phyloP scores from a whole-genome alignment of 306 rosid species.

The Cucurbita maxima region DNA sequence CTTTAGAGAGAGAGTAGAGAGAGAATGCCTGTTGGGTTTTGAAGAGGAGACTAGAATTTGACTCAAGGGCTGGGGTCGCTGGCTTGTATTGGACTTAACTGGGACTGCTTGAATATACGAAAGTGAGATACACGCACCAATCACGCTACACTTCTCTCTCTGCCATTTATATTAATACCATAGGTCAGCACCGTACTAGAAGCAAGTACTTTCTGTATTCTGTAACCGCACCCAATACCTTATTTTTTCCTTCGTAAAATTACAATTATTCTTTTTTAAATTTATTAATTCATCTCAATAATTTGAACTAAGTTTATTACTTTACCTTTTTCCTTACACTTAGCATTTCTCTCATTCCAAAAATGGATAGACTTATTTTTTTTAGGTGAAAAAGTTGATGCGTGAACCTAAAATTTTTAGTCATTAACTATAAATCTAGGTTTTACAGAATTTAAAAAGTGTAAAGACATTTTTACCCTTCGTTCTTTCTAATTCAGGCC shows the following conservation, averaged over 20 bases:
- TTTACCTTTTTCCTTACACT: not conserved
- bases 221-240: not conserved
- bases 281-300: too few relatives aligned
- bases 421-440: not conserved
- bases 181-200: not conserved
- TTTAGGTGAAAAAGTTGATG: not conserved
- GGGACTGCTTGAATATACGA: conserved; percentile 1
- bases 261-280: not conserved
- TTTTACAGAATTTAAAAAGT: not conserved
- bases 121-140: not conserved
- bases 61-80: not conserved
- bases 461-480: not conserved
- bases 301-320: too few relatives aligned
- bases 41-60: not conserved
- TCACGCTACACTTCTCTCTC: not conserved
- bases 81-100: not conserved
- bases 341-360: not conserved
- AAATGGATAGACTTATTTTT: not conserved
- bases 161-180: not conserved
- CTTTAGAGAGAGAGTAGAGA: not conserved
- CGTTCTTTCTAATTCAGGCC: not conserved
- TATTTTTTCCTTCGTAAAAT: too few relatives aligned
- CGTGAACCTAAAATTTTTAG: not conserved
- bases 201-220: not conserved
- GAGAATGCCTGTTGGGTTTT: not conserved